Percentiles rank a stretch among this genome's conserved stretches.
Evolutionary conservation across 148 eudicot genomes (phyloP).

Genomic region (Heliamphora exappendiculata): DNA sequence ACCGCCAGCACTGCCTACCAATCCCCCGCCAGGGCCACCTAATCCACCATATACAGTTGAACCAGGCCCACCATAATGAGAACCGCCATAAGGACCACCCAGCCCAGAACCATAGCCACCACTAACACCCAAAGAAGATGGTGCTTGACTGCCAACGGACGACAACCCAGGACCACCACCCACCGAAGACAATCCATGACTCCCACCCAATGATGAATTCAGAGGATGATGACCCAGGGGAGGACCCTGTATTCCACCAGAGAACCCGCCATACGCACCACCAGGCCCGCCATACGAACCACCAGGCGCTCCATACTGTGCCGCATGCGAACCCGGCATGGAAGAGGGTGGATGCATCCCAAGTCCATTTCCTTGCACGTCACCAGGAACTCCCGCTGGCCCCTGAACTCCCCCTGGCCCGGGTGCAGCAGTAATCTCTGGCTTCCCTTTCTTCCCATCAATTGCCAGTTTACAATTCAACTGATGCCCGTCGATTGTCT

Average conservation of each 20-base stretch:
- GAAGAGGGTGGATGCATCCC: constrained; percentile 19
- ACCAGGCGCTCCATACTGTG: constrained; percentile 35
- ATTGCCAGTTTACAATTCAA: constrained; percentile 56
- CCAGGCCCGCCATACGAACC: constrained; percentile 34
- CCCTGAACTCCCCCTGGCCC: constrained; percentile 21
- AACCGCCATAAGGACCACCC: constrained; percentile 42
- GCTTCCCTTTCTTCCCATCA: constrained; percentile 66
- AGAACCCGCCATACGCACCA: constrained; percentile 39
- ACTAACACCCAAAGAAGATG: constrained; percentile 26
- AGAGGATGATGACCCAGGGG: constrained; percentile 28
- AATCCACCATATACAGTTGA: constrained; percentile 45
- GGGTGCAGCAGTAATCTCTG: constrained; percentile 2
- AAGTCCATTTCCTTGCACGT: constrained; percentile 16
- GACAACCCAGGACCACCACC: constrained; percentile 20
- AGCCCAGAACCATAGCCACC: constrained; percentile 49
- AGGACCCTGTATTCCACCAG: constrained; percentile 30
- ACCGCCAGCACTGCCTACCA: constrained; percentile 20
- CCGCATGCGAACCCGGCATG: constrained; percentile 12
- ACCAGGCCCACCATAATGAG: constrained; percentile 44
- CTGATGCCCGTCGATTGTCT: constrained; percentile 54
- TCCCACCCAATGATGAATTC: constrained; percentile 22
- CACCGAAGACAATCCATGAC: constrained; percentile 3
- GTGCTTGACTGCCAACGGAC: constrained; percentile 12
- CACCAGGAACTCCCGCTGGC: constrained; percentile 2
- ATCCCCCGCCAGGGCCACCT: constrained; percentile 22